Base-by-base conservation (phyloP, 495 filamentous ascomycete genomes). In the Halenospora varia region DNA sequence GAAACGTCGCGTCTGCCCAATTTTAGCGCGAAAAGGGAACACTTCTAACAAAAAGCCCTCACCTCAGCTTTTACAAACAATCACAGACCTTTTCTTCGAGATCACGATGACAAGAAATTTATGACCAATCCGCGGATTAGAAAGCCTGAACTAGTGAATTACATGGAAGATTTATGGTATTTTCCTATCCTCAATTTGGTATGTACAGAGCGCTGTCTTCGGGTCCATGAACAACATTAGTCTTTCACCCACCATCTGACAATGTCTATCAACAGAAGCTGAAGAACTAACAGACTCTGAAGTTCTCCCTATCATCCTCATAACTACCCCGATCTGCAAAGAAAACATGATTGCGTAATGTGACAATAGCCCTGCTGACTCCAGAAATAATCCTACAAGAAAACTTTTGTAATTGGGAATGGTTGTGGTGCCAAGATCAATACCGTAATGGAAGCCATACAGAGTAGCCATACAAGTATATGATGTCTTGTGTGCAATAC, bases 401-500 rank as follows among this genome's bases (percentile, higher is more conserved):
- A 39, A 20, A 23, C 3, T 29, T 40, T 19, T 35, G 18, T 35
- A 15, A 52, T 9, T 1, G 2, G 10, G 29, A 51, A 51, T 26
- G 24, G 10, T 25, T 3, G 9, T 24, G 39, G 20, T 19, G 22
- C 2, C 17, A 26, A 54, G 26, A 54, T 52, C 23, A 8, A 54
- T 54, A 39, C 17, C 23, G 22, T n/a, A 29, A 25, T 54, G 35
- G 19, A 54, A 54, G 41, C 51, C n/a, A 54, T 54, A 45, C 18
- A 20, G 17, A 54, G 51, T 54, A 54, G 40, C 39, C 19, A 54
- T 54, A 45, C 51, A 54, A 45, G 51, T 45, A 45, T 54, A 6
- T 35, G 29, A 35, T 35, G 13, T 13, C 29, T 35, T 13, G 29
- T 6, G 29, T 35, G 29, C 29, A 35, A 35, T 13, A n/a, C n/a